Evolutionary conservation across 1,139 yeast genomes (phyloP).

Genomic region (Pichia sp.): DNA sequence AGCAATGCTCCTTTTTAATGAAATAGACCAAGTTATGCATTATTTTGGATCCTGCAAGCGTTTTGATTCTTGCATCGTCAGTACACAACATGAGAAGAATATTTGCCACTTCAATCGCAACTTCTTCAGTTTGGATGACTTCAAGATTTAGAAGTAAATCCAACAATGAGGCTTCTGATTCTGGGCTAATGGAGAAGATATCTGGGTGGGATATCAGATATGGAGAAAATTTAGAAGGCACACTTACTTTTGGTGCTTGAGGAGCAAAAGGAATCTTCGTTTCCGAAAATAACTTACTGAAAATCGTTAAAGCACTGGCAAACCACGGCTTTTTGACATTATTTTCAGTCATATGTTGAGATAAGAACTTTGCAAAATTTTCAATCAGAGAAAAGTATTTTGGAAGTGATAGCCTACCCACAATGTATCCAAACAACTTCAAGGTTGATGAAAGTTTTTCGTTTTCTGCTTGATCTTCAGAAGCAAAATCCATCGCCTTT

Average conservation of each 20-base stretch:
- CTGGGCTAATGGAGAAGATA: conserved; percentile 34
- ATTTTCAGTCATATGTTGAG: conserved; percentile 36
- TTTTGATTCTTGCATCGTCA: conserved; percentile 37
- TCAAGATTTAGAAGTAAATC: conserved; percentile 39
- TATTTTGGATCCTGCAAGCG: conserved; percentile 43
- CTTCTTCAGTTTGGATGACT: conserved; percentile 39
- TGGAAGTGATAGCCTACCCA: conserved; percentile 37
- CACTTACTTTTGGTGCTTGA: conserved; percentile 26
- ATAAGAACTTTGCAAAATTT: conserved; percentile 39
- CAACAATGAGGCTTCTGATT: conserved; percentile 38
- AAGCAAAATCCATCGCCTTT: conserved; percentile 33
- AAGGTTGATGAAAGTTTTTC: conserved; percentile 41
- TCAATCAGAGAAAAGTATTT: conserved; percentile 30
- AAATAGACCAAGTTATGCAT: conserved; percentile 30
- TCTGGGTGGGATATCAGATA: conserved; percentile 24
- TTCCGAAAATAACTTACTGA: conserved; percentile 46
- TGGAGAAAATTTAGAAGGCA: conserved; percentile 14
- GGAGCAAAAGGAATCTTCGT: conserved; percentile 40
- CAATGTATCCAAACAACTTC: conserved; percentile 44
- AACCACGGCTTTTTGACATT: conserved; percentile 46
- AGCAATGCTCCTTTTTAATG: conserved; percentile 27
- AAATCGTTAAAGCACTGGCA: conserved; percentile 44
- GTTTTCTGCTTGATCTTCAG: conserved; percentile 25
- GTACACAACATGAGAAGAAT: conserved; percentile 51
- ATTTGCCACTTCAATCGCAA: conserved; percentile 49